Conservation (phyloP, 2,329 filamentous ascomycete genomes). For the Botryotinia calthae region DNA sequence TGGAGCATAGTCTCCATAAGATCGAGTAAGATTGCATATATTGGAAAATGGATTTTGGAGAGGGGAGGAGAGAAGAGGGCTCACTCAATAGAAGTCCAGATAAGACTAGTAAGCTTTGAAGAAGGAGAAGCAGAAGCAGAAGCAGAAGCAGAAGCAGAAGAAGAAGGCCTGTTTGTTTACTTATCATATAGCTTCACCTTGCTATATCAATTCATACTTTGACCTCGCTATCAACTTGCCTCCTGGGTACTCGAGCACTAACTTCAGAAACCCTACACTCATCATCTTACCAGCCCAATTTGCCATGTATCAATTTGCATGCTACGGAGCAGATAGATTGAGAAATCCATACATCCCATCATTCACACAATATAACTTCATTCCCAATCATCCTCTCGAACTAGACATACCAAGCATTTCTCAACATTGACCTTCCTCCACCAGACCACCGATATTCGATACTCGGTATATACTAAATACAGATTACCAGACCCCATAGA, state of each 20-base stretch:
- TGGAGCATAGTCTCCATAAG: conserved; percentile 14
- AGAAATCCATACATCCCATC: background rate
- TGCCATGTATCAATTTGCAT: background rate
- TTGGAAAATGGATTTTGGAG: background rate
- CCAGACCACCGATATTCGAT: background rate
- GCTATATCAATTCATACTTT: background rate
- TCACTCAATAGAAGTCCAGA: background rate
- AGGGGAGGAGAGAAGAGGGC: background rate
- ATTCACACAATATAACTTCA: background rate
- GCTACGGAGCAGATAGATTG: background rate
- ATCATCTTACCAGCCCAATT: background rate
- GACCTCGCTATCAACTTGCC: background rate
- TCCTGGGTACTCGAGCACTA: background rate
- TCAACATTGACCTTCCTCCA: background rate
- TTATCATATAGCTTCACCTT: background rate
- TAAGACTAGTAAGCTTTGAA: background rate
- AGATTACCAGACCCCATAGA: background rate
- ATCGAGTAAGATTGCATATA: conserved; percentile 2
- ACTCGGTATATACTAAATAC: background rate
- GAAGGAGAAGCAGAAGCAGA: background rate
- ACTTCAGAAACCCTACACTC: background rate
- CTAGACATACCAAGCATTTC: background rate
- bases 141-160: background rate
- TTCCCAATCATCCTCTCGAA: background rate
- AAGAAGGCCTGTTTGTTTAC: background rate